These are phyloP conservation scores for Flaveria linearis DNA, from an alignment of 129 eudicot species.

Conservation along the genomic window DNA sequence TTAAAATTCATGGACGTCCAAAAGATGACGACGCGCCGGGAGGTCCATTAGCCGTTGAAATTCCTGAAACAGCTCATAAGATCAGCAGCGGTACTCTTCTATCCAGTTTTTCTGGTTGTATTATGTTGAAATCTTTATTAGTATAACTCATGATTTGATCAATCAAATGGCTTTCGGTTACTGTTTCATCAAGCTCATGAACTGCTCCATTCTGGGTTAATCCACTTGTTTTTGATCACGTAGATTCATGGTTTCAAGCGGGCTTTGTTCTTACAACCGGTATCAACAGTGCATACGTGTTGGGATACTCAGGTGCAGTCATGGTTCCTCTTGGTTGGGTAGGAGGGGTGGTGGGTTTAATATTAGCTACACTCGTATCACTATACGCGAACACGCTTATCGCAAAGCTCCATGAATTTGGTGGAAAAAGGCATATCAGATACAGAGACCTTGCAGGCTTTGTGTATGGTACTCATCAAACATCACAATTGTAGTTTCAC, in stretches of 20 bases:
- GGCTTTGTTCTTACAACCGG: slow-evolving; percentile 94
- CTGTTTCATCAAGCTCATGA: neutral
- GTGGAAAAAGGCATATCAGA: slow-evolving; percentile 92
- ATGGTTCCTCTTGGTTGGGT: slow-evolving; percentile 97
- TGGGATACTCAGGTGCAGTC: slow-evolving; percentile 81
- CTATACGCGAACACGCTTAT: slow-evolving; percentile 75
- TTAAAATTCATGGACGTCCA: slow-evolving; percentile 34
- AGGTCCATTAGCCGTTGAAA: slow-evolving; percentile 36
- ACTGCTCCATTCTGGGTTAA: neutral
- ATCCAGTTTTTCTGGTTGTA: neutral
- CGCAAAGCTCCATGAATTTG: slow-evolving; percentile 83
- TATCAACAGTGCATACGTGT: slow-evolving; percentile 87
- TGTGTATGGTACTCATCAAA: slow-evolving; percentile 54
- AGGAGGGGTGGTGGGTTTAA: slow-evolving; percentile 77
- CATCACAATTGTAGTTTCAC: neutral
- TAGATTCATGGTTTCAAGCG: slow-evolving; percentile 98
- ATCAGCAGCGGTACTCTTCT: slow-evolving; percentile 63
- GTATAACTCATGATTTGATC: neutral
- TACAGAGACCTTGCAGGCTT: slow-evolving; percentile 95
- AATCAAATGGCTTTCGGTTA: neutral
- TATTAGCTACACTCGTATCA: slow-evolving; percentile 66
- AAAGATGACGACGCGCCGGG: slow-evolving; percentile 22
- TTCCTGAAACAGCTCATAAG: slow-evolving; percentile 94
- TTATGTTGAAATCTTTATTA: too few species aligned
- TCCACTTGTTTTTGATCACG: slow-evolving; percentile 26